Base-by-base conservation (phyloP, 2,329 filamentous ascomycete species). In the Fusarium circinatum region DNA sequence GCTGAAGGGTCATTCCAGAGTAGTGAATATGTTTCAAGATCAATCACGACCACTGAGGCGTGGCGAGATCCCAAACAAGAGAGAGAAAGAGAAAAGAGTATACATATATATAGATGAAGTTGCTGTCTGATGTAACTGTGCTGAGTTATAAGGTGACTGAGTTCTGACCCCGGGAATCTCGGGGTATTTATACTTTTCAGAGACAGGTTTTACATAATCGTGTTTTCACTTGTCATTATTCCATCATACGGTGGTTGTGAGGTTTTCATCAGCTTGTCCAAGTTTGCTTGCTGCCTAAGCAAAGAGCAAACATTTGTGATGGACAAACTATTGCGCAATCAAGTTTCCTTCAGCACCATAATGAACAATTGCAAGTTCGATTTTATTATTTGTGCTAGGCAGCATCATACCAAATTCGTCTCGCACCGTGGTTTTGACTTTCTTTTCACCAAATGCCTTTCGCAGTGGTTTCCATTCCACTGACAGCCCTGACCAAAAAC, bases 91-190 rank as follows among this genome's bases (percentile, higher is more conserved):
- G 30, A 36, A 36, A 36, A 5, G 13, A 24, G 20, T 36, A 36
- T 22, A 52, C 5, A 26, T 3, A n/a, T 30, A 42, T 20, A 24
- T n/a, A 14, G 22, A 5, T 22, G 4, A 20, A 30, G 52, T 8
- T 20, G 8, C 20, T 42, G 26, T n/a, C 20, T 12, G 34, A 14
- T 22, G 18, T 26, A 10, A 20, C 22, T 8, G 22, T 0, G 26
- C 3, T 20, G 15, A 24, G 36, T 20, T 42, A 22, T 20, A 4
- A 32, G 22, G 5, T 56, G 15, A 10, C 15, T 42, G 26, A 18
- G 3, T 20, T 24, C 22, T 20, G 18, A 0, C 18, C 26, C 26
- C 3, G 8, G 52, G 2, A 1, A 17, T 7, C 2, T 20, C 6
- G 9, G 26, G 22, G 20, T 20, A 30, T 56, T 56, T 42, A 56